These are phyloP conservation scores for Penicillium sp. DNA, from an alignment of 2,329 filamentous ascomycete genomes.

Conservation along the genomic window DNA sequence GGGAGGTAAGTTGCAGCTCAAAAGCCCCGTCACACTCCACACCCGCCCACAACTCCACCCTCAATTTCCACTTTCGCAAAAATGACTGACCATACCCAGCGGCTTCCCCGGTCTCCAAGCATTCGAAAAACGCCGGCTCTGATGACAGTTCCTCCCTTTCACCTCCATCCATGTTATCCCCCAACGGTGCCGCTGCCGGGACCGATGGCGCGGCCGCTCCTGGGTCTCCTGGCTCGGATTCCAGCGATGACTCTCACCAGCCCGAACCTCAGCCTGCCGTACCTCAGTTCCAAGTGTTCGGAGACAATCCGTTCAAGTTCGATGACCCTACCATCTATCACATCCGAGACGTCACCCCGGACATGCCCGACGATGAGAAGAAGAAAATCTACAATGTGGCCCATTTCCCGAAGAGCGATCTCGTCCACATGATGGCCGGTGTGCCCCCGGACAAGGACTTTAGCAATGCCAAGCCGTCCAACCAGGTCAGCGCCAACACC, in stretches of 20 bases:
- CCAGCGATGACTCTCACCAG: conserved; percentile 55
- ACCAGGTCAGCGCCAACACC: conserved; percentile 88
- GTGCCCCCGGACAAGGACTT: conserved; percentile 92
- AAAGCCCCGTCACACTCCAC: conserved; percentile 6
- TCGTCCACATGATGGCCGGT: conserved; percentile 80
- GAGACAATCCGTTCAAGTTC: conserved; percentile 86
- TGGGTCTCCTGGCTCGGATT: conserved; percentile 59
- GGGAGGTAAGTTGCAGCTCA: conserved; percentile 43
- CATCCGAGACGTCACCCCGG: conserved; percentile 68
- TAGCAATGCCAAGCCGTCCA: conserved; percentile 85
- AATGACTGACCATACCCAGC: conserved; percentile 19
- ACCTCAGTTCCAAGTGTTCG: conserved; percentile 79
- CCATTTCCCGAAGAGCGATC: conserved; percentile 72
- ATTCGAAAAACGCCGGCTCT: conserved; percentile 35
- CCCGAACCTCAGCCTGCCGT: conserved; percentile 58
- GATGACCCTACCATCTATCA: conserved; percentile 91
- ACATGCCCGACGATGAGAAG: conserved; percentile 79
- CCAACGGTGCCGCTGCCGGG: conserved; percentile 40
- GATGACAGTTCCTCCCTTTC: conserved; percentile 40
- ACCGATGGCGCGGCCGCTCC: conserved; percentile 59
- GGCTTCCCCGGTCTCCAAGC: conserved; percentile 39
- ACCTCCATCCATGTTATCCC: conserved; percentile 42
- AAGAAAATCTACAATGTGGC: conserved; percentile 85
- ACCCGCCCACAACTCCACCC: conserved; percentile 12
- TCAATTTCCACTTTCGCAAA: conserved; percentile 7